Evolutionary conservation across 2,329 filamentous ascomycete genomes (phyloP), one percentile per base, ranked within the genome.

Genomic region (Cryphonectria parasitica): DNA sequence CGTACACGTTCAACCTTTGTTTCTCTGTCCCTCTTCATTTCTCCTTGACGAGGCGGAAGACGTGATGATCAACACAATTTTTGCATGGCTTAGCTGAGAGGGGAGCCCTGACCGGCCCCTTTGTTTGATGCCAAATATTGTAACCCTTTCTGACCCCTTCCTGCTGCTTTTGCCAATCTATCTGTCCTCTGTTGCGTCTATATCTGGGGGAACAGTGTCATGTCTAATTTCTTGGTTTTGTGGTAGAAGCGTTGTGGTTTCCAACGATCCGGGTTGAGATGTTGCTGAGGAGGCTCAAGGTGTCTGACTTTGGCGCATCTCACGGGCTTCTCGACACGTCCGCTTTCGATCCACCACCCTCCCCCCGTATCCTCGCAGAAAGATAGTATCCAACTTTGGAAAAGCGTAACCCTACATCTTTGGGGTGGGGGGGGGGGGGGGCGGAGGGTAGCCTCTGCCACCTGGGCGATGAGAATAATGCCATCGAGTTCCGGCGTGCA

Each of bases 71-170:
- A 65, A 69, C 68, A 52, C 64, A 66, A 60, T 58, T 31, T 71
- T 72, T 72, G 66, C 71, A 73, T 73, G 72, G 72, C 72, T 73
- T 73, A 73, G 54, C 72, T 72, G 72, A 73, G 7, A 22, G 45
- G 45, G 28, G 36, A 54, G 56, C 68, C 70, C n/a, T 67, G 67
- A 71, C 66, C 66, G 71, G 72, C 66, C 45, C 45, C 19, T 49
- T 34, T 36, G 31, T 25, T 17, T 73, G 72, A 73, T 73, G 72
- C 72, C 72, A 70, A 65, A 66, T 10, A 64, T 66, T 66, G 69
- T 58, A 49, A 49, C 22, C 22, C 1, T 60, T 62, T 66, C 62
- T 66, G 41, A 43, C 19, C 19, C 6, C 19, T 41, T 67, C 36
- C 56, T 58, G 41, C 66, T 65, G 64, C 66, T 34, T n/a, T 56